phyloP scores from a whole-genome alignment of 257 asterid genomes.

The Pogostemon cablin region DNA sequence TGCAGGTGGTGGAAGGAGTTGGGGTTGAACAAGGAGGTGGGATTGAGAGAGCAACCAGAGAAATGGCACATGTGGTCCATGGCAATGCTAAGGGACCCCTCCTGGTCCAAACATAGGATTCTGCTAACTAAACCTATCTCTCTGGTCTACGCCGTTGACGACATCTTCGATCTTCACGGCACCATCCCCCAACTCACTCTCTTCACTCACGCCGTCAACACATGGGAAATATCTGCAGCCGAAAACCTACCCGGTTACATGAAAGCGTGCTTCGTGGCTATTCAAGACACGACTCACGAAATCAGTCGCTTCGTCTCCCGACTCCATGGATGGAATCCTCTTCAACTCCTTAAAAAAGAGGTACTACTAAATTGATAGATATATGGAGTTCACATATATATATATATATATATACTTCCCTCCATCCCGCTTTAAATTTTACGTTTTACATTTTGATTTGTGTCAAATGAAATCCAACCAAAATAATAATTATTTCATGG shows the following conservation, averaged over 20 bases:
- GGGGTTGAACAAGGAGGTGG: conserved; percentile 33
- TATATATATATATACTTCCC: no score
- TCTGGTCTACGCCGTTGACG: conserved; percentile 35
- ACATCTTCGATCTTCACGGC: conserved; percentile 34
- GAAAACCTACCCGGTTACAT: conserved; percentile 29
- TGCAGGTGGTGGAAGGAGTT: conserved; percentile 52
- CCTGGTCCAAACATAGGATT: conserved; percentile 31
- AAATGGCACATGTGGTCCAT: conserved; percentile 41
- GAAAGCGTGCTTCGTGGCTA: conserved; percentile 25
- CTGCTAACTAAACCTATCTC: conserved; percentile 35
- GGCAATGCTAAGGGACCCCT: conserved; percentile 7
- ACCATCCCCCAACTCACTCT: conserved; percentile 28
- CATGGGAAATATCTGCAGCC: conserved; percentile 29
- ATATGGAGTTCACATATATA: no score
- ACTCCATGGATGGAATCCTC: conserved; percentile 27
- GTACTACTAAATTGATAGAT: neutral
- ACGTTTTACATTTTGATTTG: no score
- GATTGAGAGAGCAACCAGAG: conserved; percentile 32
- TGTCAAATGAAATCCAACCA: no score
- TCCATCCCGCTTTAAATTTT: no score
- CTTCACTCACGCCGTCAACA: conserved; percentile 37
- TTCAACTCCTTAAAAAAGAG: neutral
- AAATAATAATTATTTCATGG: no score
- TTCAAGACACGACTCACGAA: conserved; percentile 22
- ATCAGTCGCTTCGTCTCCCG: conserved; percentile 6